These are phyloP conservation scores for Hemisphaericaspora nanyangensis DNA, from an alignment of 805 yeast species.

Conservation along the genomic window DNA sequence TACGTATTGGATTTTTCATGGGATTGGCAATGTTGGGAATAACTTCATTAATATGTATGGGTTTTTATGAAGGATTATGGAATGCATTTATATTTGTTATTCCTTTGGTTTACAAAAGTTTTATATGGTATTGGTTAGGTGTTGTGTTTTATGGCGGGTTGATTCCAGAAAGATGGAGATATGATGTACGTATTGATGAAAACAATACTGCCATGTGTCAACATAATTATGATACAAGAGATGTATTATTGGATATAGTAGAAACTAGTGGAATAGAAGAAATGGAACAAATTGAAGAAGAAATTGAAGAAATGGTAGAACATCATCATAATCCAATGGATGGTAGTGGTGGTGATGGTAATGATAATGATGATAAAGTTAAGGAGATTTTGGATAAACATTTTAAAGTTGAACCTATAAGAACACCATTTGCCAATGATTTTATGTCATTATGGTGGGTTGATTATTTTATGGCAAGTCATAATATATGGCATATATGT, in stretches of 20 bases:
- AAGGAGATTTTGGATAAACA: constrained; percentile 31
- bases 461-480: constrained; percentile 71
- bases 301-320: constrained; percentile 18
- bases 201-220: constrained; percentile 32
- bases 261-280: constrained; percentile 40
- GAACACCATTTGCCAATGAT: constrained; percentile 32
- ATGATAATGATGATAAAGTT: constrained; percentile 16
- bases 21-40: constrained; percentile 75
- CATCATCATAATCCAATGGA: constrained; percentile 8
- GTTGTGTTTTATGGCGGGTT: constrained; percentile 84
- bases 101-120: constrained; percentile 67
- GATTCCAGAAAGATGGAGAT: constrained; percentile 85
- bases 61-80: constrained; percentile 51
- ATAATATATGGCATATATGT: constrained; percentile 90
- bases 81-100: constrained; percentile 52
- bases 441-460: constrained; percentile 77
- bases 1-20: constrained; percentile 77
- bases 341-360: too few relatives aligned
- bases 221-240: constrained; percentile 23
- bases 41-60: constrained; percentile 56
- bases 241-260: constrained; percentile 29
- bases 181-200: constrained; percentile 50
- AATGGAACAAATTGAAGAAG: constrained; percentile 26
- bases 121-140: constrained; percentile 74
- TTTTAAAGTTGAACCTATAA: constrained; percentile 29